Conservation (phyloP, 2,329 filamentous ascomycete genomes). For the Massarina eburnea region DNA sequence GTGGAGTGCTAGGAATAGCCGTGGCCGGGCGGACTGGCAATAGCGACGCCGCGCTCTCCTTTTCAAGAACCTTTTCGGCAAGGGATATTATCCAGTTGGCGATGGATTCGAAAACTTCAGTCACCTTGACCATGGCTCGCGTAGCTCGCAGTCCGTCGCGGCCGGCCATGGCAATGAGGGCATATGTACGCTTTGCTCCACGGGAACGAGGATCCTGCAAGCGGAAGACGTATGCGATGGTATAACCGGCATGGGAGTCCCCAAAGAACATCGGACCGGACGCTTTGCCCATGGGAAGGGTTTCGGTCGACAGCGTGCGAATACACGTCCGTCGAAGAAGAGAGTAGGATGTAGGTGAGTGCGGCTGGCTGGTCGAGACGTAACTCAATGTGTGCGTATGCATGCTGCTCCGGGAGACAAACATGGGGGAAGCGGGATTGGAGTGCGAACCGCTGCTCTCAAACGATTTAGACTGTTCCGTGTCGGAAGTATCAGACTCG, state of each 20-base stretch:
- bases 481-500: constrained; percentile 41
- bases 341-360: constrained; percentile 56
- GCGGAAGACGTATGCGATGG: constrained; percentile 62
- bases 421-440: constrained; percentile 46
- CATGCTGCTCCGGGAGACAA: constrained; percentile 39
- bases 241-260: constrained; percentile 58
- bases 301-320: constrained; percentile 59
- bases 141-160: constrained; percentile 56
- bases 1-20: constrained; percentile 31
- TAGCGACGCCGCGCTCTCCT: constrained; percentile 31
- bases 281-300: constrained; percentile 57
- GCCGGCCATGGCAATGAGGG: constrained; percentile 58
- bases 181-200: constrained; percentile 59
- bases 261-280: constrained; percentile 62
- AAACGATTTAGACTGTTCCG: constrained; percentile 42
- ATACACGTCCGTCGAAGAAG: constrained; percentile 60
- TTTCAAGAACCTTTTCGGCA: constrained; percentile 43
- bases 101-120: constrained; percentile 54
- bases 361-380: constrained; percentile 59
- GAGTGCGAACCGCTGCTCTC: constrained; percentile 37
- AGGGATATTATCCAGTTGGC: constrained; percentile 54
- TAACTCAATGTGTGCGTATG: constrained; percentile 61
- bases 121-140: constrained; percentile 44
- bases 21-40: constrained; percentile 29
- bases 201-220: constrained; percentile 60